phyloP scores from a whole-genome alignment of 2,329 filamentous ascomycete genomes.

The Monilinia laxa region DNA sequence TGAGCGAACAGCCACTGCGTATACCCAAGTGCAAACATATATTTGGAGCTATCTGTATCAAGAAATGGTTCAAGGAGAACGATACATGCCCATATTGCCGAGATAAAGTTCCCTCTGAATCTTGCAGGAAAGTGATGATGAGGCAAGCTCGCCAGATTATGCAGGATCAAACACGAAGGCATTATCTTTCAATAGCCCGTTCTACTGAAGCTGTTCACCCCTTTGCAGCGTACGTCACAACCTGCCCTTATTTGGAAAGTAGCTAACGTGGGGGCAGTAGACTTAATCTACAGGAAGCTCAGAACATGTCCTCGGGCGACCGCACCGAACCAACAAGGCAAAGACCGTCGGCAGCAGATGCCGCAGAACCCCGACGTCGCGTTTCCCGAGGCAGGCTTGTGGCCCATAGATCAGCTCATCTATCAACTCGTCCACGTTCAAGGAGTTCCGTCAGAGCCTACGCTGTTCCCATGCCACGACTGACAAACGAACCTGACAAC shows the following conservation, averaged over 20 bases:
- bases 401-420: conserved; percentile 27
- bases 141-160: conserved; percentile 20
- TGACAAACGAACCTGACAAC: conserved; percentile 6
- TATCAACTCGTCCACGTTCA: conserved; percentile 26
- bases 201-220: neutral
- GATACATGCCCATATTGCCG: conserved; percentile 65
- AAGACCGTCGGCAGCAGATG: neutral
- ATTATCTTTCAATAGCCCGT: neutral
- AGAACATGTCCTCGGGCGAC: neutral
- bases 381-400: conserved; percentile 31
- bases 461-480: neutral
- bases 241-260: neutral
- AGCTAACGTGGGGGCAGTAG: conserved; percentile 11
- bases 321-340: neutral
- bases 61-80: conserved; percentile 63
- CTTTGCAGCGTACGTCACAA: neutral
- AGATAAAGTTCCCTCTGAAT: conserved; percentile 57
- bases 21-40: conserved; percentile 63
- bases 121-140: conserved; percentile 17
- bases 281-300: conserved; percentile 8
- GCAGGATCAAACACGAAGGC: neutral
- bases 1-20: conserved; percentile 56
- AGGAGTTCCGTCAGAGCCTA: conserved; percentile 32
- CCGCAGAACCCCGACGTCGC: conserved; percentile 32
- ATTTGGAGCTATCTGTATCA: conserved; percentile 64